Base-by-base conservation (phyloP, 176 grass and related monocot genomes). In the Tillandsia leiboldiana region DNA sequence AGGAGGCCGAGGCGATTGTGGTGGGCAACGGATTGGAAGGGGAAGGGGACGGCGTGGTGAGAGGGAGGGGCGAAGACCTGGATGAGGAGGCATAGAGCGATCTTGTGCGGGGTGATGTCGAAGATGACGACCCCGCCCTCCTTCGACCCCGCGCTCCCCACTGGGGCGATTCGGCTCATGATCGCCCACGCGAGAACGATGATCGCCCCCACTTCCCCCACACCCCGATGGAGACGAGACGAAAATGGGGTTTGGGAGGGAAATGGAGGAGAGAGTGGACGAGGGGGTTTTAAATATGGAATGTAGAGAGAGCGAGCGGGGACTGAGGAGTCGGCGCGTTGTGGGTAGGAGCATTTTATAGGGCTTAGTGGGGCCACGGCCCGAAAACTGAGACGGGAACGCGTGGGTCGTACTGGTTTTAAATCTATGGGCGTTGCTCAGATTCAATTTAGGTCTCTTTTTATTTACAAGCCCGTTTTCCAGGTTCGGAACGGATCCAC, bases 1-100 rank as follows among this genome's bases (percentile, higher is more conserved):
- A 92, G 86, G 81, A 90, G 93, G 1, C 93, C 88, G 22, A 96
- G 86, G 65, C 89, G 93, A 70, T 85, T 87, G 77, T 96, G 83
- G 26, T 93, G 70, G 1, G 84, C 22, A 62, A 90, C 26, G 51
- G 94, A 90, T 23, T 85, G 72, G 82, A 87, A 90, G 26, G 89
- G 77, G 67, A 90, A 87, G 20, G 84, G 82, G 68, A 75, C 75
- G 59, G 54, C 51, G 24, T 63, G 26, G 71, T 83, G 84, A 20
- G 84, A 65, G 49, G 85, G 81, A 64, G 87, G 94, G 56, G 89
- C 86, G 71, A 99, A 90, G 51, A 90, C 50, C 65, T 99, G 77
- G 76, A 93, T 79, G 62, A 99, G 84, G 52, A 90, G 89, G 82
- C 94, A 93, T 65, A 86, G 33, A 6, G 89, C 89, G 53, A 99